Percentiles rank a stretch among this genome's conserved stretches.
phyloP scores from a whole-genome alignment of 2,329 filamentous ascomycete species.

The Aspergillus tamarii region DNA sequence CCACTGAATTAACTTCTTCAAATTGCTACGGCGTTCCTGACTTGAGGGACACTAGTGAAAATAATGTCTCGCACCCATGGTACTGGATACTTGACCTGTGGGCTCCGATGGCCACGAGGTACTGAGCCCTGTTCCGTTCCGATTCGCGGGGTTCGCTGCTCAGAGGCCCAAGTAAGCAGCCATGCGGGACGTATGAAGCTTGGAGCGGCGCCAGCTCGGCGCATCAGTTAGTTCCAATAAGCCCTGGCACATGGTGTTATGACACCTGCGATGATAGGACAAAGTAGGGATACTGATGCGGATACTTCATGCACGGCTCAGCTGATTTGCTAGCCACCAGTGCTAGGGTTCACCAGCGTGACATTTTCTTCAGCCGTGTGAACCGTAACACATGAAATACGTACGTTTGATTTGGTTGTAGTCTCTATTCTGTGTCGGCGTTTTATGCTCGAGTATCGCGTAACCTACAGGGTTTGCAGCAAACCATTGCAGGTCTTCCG shows the following conservation, averaged over 20 bases:
- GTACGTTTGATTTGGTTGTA: background rate
- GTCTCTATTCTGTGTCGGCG: background rate
- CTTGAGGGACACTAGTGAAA: background rate
- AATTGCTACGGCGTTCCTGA: background rate
- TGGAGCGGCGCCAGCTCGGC: background rate
- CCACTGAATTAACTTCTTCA: background rate
- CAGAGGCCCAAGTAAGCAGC: background rate
- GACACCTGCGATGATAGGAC: background rate
- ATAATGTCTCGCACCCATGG: background rate
- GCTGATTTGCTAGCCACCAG: background rate
- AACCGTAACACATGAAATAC: slow-evolving; percentile 4
- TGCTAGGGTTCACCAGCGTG: background rate
- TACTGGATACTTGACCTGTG: slow-evolving; percentile 1
- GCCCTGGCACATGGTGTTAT: background rate
- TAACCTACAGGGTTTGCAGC: background rate
- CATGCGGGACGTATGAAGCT: slow-evolving; percentile 4
- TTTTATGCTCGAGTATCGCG: background rate
- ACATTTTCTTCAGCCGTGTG: background rate
- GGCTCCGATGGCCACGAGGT: slow-evolving; percentile 6
- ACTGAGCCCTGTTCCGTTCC: slow-evolving; percentile 3
- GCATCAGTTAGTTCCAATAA: background rate
- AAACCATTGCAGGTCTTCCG: background rate
- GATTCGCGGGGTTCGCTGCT: background rate
- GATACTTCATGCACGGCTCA: background rate
- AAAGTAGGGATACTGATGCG: background rate